Percentiles rank a stretch among this genome's conserved stretches.
Evolutionary conservation across 768 basidiomycete genomes (phyloP).

Genomic region (Amanita jacksonii): DNA sequence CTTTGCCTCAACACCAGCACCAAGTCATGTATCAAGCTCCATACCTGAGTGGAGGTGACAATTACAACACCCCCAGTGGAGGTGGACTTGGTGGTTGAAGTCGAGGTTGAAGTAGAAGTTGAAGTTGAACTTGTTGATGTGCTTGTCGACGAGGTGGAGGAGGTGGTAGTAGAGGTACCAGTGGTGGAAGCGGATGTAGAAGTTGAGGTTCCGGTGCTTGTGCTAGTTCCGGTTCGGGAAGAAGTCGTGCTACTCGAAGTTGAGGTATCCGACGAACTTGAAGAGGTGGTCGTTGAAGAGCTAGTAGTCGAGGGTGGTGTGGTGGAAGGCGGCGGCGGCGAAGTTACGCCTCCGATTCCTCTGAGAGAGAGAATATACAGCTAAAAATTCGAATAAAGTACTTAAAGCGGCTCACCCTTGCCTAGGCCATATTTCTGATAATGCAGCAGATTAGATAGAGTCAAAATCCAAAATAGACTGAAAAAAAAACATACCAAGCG

Average conservation of each 20-base stretch:
- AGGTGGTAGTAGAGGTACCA: conserved; percentile 3
- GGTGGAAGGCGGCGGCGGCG: too few species aligned
- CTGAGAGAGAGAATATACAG: too few species aligned
- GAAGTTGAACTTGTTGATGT: conserved; percentile 6
- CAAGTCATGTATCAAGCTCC: neutral
- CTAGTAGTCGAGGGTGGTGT: too few species aligned
- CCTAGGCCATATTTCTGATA: too few species aligned
- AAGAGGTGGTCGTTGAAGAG: neutral
- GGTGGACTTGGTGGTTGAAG: conserved; percentile 3
- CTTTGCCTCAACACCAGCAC: too few species aligned
- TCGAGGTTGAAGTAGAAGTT: conserved; percentile 3
- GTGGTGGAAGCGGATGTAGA: neutral
- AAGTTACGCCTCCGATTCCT: too few species aligned
- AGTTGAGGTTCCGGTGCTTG: neutral
- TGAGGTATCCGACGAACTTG: neutral
- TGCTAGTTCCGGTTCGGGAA: neutral
- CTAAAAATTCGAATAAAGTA: too few species aligned
- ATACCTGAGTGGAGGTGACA: neutral
- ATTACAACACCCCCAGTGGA: neutral
- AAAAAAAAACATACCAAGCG: neutral
- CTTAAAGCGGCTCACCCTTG: too few species aligned
- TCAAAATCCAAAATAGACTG: neutral
- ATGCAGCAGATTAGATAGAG: too few species aligned
- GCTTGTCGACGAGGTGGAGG: conserved; percentile 5
- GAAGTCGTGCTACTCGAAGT: neutral